A percentile compares a stretch with the other conserved stretches of the same genome.
Evolutionary conservation across 805 yeast genomes (phyloP).

Genomic region (Starmerella apis): DNA sequence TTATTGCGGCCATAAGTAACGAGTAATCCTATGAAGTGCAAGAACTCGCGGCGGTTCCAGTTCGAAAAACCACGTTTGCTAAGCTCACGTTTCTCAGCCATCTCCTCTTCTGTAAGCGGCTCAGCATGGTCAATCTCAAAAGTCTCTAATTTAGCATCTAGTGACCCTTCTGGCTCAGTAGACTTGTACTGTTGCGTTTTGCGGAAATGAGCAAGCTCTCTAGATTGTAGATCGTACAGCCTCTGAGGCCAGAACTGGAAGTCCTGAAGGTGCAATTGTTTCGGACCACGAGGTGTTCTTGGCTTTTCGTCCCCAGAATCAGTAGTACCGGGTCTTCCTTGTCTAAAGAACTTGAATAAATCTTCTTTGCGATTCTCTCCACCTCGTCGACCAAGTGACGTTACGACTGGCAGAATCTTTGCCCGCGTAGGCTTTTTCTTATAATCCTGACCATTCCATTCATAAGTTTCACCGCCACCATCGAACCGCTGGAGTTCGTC

Average conservation of each 20-base stretch:
- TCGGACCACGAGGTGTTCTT: constrained; percentile 73
- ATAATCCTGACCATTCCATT: constrained; percentile 89
- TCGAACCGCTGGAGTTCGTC: constrained; percentile 91
- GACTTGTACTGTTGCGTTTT: constrained; percentile 53
- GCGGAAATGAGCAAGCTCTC: constrained; percentile 68
- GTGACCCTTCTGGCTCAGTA: constrained; percentile 32
- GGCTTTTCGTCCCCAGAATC: constrained; percentile 10
- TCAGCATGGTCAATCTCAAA: constrained; percentile 64
- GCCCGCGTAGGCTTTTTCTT: constrained; percentile 39
- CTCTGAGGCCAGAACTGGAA: constrained; percentile 85
- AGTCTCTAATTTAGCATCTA: constrained; percentile 45
- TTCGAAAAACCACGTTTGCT: constrained; percentile 59
- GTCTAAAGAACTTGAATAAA: constrained; percentile 20
- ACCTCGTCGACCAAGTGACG: constrained; percentile 23
- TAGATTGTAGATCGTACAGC: constrained; percentile 62
- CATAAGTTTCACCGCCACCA: constrained; percentile 72
- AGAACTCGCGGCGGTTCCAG: constrained; percentile 85
- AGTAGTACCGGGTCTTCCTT: constrained; percentile 13
- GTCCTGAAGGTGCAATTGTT: constrained; percentile 69
- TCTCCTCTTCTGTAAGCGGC: constrained; percentile 70
- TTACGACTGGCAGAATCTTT: constrained; percentile 29
- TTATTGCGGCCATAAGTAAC: constrained; percentile 76
- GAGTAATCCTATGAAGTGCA: constrained; percentile 61
- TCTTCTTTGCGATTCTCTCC: constrained; percentile 22
- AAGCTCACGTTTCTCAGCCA: constrained; percentile 51